phyloP scores from a whole-genome alignment of 2,329 filamentous ascomycete species.

The Elsinoe arachidis region DNA sequence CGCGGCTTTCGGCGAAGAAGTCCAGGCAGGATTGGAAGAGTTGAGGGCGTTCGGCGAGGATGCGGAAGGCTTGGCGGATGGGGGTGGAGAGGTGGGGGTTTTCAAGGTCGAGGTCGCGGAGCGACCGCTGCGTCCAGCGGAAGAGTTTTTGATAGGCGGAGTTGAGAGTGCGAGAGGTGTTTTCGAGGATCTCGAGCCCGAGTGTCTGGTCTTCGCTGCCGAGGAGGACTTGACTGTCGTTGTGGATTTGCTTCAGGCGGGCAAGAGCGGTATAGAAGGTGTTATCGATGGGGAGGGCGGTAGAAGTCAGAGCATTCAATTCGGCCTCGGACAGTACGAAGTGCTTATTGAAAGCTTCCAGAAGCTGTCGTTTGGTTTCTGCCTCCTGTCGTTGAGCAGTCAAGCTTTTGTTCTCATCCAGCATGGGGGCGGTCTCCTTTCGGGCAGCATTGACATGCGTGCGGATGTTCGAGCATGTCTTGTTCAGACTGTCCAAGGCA shows the following conservation, averaged over 20 bases:
- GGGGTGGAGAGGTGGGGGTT: constrained; percentile 84
- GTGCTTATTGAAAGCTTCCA: constrained; percentile 68
- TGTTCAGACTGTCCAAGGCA: constrained; percentile 70
- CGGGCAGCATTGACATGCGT: constrained; percentile 67
- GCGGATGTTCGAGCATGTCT: constrained; percentile 72
- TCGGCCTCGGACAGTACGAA: constrained; percentile 83
- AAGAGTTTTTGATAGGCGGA: constrained; percentile 91
- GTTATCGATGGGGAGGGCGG: constrained; percentile 74
- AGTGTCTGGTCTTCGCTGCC: constrained; percentile 84
- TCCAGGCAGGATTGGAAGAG: constrained; percentile 91
- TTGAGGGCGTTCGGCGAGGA: constrained; percentile 79
- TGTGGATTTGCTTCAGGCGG: constrained; percentile 77
- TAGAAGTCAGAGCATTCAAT: constrained; percentile 62
- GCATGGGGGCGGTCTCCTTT: constrained; percentile 60
- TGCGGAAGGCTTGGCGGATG: constrained; percentile 73
- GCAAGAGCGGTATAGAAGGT: constrained; percentile 69
- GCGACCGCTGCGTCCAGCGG: constrained; percentile 88
- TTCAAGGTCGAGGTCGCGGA: constrained; percentile 85
- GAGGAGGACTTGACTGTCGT: constrained; percentile 80
- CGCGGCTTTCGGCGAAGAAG: constrained; percentile 82
- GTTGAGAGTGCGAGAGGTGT: constrained; percentile 78
- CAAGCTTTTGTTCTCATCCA: constrained; percentile 68
- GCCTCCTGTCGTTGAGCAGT: constrained; percentile 64
- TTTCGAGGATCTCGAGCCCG: constrained; percentile 83
- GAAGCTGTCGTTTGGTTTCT: constrained; percentile 69